A percentile compares a stretch with the other conserved stretches of the same genome.
Conservation (phyloP, 2,329 filamentous ascomycete genomes). For the Ophioceras dolichostomum region DNA sequence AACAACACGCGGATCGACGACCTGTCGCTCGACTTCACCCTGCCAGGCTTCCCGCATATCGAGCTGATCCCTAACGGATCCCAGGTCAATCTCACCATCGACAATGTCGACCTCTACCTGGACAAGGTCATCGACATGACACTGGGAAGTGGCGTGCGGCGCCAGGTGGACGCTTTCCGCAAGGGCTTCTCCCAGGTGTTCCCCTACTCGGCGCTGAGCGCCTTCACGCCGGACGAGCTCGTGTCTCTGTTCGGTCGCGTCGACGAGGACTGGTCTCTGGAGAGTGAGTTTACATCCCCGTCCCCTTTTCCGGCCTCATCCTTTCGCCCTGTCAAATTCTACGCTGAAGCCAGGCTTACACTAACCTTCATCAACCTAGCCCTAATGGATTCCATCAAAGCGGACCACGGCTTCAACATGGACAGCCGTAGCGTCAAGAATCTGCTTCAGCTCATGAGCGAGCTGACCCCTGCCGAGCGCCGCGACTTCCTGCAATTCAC, state of each 20-base stretch:
- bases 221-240: conserved; percentile 90
- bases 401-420: conserved; percentile 97
- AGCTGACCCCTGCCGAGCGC: conserved; percentile 60
- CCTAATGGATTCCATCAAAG: conserved; percentile 96
- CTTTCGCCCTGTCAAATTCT: too few species aligned
- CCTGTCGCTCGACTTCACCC: conserved; percentile 82
- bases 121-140: conserved; percentile 88
- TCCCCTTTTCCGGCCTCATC: neutral
- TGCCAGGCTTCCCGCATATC: conserved; percentile 81
- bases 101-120: conserved; percentile 83
- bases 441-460: conserved; percentile 86
- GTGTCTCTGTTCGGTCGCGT: conserved; percentile 88
- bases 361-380: conserved; percentile 25
- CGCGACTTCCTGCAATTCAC: conserved; percentile 96
- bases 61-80: conserved; percentile 68
- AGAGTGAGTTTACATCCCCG: conserved; percentile 53
- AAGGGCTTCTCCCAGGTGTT: conserved; percentile 91
- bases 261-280: conserved; percentile 94
- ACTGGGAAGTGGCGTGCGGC: conserved; percentile 73
- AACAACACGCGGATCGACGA: conserved; percentile 75
- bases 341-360: too few species aligned
- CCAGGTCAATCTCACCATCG: conserved; percentile 66
- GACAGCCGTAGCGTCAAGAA: conserved; percentile 95
- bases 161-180: conserved; percentile 85
- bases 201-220: conserved; percentile 80